Conservation (phyloP, 2,329 filamentous ascomycete genomes). For the Fusarium coffeatum region DNA sequence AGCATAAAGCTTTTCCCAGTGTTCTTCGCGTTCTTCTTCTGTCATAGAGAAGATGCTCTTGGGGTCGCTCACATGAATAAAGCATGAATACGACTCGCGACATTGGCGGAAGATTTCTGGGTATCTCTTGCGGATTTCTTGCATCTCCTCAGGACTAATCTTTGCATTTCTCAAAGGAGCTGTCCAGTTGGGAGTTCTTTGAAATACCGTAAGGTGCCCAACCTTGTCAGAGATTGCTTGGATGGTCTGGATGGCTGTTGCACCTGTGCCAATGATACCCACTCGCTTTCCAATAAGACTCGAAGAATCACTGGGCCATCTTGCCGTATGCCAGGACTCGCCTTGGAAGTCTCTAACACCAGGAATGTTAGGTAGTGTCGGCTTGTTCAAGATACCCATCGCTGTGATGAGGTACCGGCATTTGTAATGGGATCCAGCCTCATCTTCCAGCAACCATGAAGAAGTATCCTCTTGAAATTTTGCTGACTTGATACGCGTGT, state of each 20-base stretch:
- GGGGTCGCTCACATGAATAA: constrained; percentile 34
- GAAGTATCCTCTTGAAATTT: constrained; percentile 49
- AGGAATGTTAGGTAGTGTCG: constrained; percentile 13
- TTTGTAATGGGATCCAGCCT: constrained; percentile 4
- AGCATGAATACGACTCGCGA: constrained; percentile 39
- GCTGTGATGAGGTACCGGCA: constrained; percentile 32
- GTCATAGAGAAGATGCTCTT: constrained; percentile 36
- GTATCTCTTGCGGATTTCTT: constrained; percentile 33
- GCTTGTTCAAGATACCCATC: constrained; percentile 34
- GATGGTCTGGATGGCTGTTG: constrained; percentile 37
- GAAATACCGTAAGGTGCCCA: constrained; percentile 31
- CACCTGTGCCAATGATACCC: constrained; percentile 30
- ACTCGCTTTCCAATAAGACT: constrained; percentile 26
- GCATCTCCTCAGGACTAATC: constrained; percentile 35
- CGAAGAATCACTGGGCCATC: constrained; percentile 21
- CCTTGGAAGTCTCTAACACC: constrained; percentile 28
- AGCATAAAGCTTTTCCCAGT: constrained; percentile 29
- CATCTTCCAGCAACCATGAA: constrained; percentile 21
- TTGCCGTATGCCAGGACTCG: constrained; percentile 31
- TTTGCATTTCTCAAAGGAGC: constrained; percentile 42
- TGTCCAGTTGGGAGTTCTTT: constrained; percentile 38
- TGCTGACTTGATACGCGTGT: constrained; percentile 53
- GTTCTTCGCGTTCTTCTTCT: constrained; percentile 20
- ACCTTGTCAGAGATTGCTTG: constrained; percentile 35
- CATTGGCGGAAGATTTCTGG: constrained; percentile 40